Percentiles rank a stretch among this genome's conserved stretches.
Conservation (phyloP, 495 filamentous ascomycete species). For the Ascodesmis nigricans region DNA sequence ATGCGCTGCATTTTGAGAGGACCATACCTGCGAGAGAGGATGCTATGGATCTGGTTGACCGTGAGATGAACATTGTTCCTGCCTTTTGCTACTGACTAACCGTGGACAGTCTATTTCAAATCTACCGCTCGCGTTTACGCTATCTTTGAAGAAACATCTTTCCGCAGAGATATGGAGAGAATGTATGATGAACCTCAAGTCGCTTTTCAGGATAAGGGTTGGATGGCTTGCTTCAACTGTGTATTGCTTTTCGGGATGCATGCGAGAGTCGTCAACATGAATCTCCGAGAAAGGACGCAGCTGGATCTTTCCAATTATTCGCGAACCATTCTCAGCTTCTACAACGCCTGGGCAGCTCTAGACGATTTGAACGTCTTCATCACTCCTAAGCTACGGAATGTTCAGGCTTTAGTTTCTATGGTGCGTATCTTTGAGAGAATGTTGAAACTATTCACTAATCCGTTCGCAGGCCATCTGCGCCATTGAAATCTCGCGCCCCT, state of each 20-base stretch:
- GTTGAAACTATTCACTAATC: not conserved
- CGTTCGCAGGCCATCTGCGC: constrained; percentile 11
- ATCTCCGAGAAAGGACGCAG: not conserved
- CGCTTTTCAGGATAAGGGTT: constrained; percentile 10
- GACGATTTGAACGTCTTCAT: constrained; percentile 16
- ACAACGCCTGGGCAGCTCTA: constrained; percentile 10
- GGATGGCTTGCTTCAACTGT: constrained; percentile 19
- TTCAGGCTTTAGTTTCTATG: constrained; percentile 18
- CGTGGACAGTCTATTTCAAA: constrained; percentile 3
- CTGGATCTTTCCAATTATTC: not conserved
- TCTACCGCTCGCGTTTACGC: not conserved
- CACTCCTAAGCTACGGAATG: constrained; percentile 12
- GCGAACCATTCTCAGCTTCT: constrained; percentile 1
- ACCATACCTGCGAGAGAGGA: constrained; percentile 9
- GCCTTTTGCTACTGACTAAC: constrained; percentile 1
- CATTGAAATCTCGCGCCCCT: constrained; percentile 17
- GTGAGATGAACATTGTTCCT: constrained; percentile 1
- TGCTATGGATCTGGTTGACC: constrained; percentile 9
- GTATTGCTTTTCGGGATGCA: constrained; percentile 14
- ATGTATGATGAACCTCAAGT: constrained; percentile 2
- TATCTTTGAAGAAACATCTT: constrained; percentile 2
- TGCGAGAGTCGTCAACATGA: constrained; percentile 5
- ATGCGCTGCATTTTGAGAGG: constrained; percentile 12
- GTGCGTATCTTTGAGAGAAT: not conserved
- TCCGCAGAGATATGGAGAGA: not conserved